Evolutionary conservation across 805 yeast species (phyloP).

Genomic region (Schizosaccharomyces cryophilus): DNA sequence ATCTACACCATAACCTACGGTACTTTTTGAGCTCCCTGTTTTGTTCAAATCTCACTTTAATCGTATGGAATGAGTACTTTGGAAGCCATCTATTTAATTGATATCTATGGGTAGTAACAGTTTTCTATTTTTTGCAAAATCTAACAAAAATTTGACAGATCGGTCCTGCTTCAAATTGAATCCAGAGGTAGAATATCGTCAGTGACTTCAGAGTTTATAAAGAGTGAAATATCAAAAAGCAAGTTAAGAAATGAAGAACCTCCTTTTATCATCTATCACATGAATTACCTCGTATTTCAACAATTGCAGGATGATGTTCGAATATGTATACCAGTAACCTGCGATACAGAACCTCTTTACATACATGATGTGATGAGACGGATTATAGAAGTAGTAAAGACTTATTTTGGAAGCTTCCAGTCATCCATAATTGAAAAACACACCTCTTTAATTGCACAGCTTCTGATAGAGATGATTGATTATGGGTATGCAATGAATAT

Average conservation of each 20-base stretch:
- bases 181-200: background rate
- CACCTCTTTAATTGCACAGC: constrained; percentile 40
- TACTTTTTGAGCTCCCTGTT: no score
- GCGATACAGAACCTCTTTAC: background rate
- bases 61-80: background rate
- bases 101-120: background rate
- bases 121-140: background rate
- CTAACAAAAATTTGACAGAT: background rate
- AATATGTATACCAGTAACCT: background rate
- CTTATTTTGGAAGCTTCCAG: constrained; percentile 27
- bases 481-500: constrained; percentile 50
- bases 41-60: background rate
- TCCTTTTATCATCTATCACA: background rate
- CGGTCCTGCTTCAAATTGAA: background rate
- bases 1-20: no score
- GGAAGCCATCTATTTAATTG: background rate
- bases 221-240: background rate
- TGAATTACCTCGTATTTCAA: background rate
- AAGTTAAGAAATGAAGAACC: background rate
- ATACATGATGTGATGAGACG: background rate
- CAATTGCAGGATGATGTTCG: background rate
- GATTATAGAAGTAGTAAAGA: background rate
- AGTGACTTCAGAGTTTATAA: background rate
- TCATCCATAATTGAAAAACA: constrained; percentile 39
- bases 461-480: constrained; percentile 58